Conservation (phyloP, 192 early-diverging fungal species). For the Backusella tuberculispora region DNA sequence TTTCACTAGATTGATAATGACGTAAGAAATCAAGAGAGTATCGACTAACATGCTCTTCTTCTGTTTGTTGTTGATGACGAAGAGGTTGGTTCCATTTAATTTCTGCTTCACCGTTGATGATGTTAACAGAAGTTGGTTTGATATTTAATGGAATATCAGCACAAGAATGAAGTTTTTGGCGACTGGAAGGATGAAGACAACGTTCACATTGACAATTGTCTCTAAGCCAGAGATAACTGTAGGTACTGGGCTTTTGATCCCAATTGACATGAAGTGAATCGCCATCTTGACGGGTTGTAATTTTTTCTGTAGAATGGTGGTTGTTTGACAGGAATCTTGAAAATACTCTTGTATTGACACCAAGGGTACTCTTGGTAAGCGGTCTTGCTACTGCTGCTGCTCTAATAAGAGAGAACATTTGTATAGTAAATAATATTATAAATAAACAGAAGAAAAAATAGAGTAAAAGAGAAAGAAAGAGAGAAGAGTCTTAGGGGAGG, state of each 20-base stretch:
- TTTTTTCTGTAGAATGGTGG: background rate
- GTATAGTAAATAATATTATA: background rate
- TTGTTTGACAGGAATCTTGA: constrained; percentile 10
- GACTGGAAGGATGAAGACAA: constrained; percentile 59
- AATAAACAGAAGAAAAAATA: background rate
- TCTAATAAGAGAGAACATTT: background rate
- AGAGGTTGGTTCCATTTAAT: constrained; percentile 55
- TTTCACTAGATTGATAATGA: constrained; percentile 25
- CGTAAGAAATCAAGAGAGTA: constrained; percentile 42
- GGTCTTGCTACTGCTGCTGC: background rate
- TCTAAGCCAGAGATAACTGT: constrained; percentile 57
- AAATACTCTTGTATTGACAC: background rate
- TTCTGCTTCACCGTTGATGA: constrained; percentile 37
- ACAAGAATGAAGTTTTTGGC: constrained; percentile 61
- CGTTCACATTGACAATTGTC: constrained; percentile 63
- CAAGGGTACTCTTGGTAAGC: background rate
- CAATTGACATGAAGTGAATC: constrained; percentile 23
- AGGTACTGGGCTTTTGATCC: constrained; percentile 14
- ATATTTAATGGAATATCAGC: constrained; percentile 56
- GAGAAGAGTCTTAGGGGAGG: background rate
- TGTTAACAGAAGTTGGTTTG: constrained; percentile 25
- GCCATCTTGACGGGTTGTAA: constrained; percentile 2
- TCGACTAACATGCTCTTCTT: constrained; percentile 42
- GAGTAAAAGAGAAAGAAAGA: background rate
- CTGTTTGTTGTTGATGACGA: constrained; percentile 40